Evolutionary conservation across 192 early-diverging fungal genomes (phyloP).

Genomic region (Coemansia nantahalensis): DNA sequence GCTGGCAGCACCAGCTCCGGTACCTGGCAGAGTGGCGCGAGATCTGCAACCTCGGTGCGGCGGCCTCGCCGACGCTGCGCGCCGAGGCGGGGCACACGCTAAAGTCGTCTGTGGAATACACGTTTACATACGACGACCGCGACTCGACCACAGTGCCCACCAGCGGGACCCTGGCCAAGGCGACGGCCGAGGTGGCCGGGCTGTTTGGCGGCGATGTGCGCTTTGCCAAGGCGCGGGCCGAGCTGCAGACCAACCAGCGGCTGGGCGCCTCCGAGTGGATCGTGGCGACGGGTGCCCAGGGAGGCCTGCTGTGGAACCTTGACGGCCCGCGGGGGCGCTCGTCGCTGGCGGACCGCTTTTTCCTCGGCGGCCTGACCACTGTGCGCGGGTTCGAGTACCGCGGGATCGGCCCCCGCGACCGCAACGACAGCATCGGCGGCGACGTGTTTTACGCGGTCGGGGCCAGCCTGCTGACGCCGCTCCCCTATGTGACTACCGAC

Average conservation of each 20-base stretch:
- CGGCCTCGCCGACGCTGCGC: conserved; percentile 59
- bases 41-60: conserved; percentile 54
- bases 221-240: conserved; percentile 68
- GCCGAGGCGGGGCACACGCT: conserved; percentile 78
- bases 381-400: conserved; percentile 85
- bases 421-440: conserved; percentile 83
- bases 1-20: conserved; percentile 59
- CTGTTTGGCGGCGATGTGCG: conserved; percentile 65
- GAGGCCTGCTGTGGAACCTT: conserved; percentile 67
- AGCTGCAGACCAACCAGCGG: conserved; percentile 60
- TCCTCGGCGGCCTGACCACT: conserved; percentile 81
- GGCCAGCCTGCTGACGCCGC: conserved; percentile 73
- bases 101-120: conserved; percentile 75
- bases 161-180: conserved; percentile 56
- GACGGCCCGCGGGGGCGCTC: conserved; percentile 41
- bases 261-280: conserved; percentile 56
- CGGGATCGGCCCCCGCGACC: conserved; percentile 85
- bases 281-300: conserved; percentile 53
- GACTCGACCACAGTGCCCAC: conserved; percentile 80
- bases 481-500: conserved; percentile 63
- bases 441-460: conserved; percentile 80
- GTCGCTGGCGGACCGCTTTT: conserved; percentile 82
- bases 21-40: conserved; percentile 81
- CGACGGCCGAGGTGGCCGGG: conserved; percentile 70
- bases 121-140: conserved; percentile 66